These are phyloP conservation scores for Suillus plorans DNA, from an alignment of 768 basidiomycete genomes.

Conservation along the genomic window DNA sequence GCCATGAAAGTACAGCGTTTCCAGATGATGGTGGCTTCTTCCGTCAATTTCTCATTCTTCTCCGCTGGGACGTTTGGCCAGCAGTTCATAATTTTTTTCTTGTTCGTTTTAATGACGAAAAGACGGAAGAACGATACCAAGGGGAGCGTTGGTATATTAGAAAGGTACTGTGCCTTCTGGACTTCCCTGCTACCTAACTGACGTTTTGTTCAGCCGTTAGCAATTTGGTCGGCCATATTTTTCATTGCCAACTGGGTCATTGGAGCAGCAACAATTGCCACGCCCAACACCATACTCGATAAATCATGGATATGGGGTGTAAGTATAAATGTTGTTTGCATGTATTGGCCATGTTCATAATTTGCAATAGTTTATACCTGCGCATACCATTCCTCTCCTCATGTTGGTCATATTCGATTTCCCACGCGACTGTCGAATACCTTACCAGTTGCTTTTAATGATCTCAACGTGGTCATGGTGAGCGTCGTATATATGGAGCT, in stretches of 20 bases:
- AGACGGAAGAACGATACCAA: slow-evolving; percentile 48
- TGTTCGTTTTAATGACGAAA: slow-evolving; percentile 59
- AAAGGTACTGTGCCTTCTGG: slow-evolving; percentile 38
- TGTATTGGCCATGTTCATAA: not conserved
- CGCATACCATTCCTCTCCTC: slow-evolving; percentile 60
- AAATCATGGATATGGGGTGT: slow-evolving; percentile 62
- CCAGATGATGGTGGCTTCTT: slow-evolving; percentile 36
- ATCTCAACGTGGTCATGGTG: slow-evolving; percentile 67
- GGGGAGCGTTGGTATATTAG: slow-evolving; percentile 75
- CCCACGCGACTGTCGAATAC: slow-evolving; percentile 56
- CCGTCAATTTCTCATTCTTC: slow-evolving; percentile 35
- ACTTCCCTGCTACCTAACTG: not conserved
- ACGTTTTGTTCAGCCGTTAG: slow-evolving; percentile 40
- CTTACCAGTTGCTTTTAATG: slow-evolving; percentile 63
- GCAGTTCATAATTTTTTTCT: slow-evolving; percentile 55
- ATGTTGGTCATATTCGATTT: slow-evolving; percentile 70
- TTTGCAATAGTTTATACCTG: slow-evolving; percentile 48
- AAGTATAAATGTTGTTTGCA: slow-evolving; percentile 22
- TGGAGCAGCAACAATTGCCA: slow-evolving; percentile 50
- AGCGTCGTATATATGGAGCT: slow-evolving; percentile 15
- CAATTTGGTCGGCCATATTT: slow-evolving; percentile 63
- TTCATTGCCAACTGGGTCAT: slow-evolving; percentile 70
- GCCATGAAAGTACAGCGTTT: slow-evolving; percentile 32
- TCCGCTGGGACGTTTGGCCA: slow-evolving; percentile 64
- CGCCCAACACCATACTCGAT: slow-evolving; percentile 47